Evolutionary conservation across 169 alveolate species (phyloP), one percentile per base, ranked within the genome.

Genomic region (Cryptosporidium muris): DNA sequence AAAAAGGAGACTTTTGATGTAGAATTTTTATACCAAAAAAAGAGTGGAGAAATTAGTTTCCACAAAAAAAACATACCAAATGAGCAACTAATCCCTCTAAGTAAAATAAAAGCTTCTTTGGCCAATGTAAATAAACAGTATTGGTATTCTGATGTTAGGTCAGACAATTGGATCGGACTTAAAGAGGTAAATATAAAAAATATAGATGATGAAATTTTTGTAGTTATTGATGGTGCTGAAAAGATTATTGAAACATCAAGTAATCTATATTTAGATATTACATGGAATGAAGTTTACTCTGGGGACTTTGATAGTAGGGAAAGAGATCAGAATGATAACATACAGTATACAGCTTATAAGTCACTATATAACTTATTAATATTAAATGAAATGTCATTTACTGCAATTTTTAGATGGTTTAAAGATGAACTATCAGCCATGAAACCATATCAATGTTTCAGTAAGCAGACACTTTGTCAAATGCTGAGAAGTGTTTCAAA

Each of bases 401-500:
- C 54, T 9, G 8, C 12, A 49, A 9, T 49, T 9, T 49, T 49
- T 49, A 49, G 12, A 49, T 49, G 54, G 54, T 49, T 49, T 49
- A 49, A 49, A 49, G 14, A 49, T 9, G 8, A 8, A 9, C 8
- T 49, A 1, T 34, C 25, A 60, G 8, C 49, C 12, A 7, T 25
- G 2, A 60, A 60, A 36, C 66, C 8, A 25, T 34, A 36, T 34
- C 25, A 4, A 34, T 34, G 7, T 5, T 60, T 7, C 45, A 60
- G 49, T 60, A 14, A 60, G 34, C 66, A 60, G 9, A 47, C 14
- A 4, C 9, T 12, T 25, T 66, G 12, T n/a, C 95, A 94, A 91
- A 94, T 94, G 96, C 85, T 94, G 90, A 85, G 96, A 40, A 88
- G 94, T 52, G 93, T 94, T 45, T 92, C 91, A 42, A 94, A 93